phyloP scores from a whole-genome alignment of 1,139 yeast species.

The Petasospora rhodanensis region DNA sequence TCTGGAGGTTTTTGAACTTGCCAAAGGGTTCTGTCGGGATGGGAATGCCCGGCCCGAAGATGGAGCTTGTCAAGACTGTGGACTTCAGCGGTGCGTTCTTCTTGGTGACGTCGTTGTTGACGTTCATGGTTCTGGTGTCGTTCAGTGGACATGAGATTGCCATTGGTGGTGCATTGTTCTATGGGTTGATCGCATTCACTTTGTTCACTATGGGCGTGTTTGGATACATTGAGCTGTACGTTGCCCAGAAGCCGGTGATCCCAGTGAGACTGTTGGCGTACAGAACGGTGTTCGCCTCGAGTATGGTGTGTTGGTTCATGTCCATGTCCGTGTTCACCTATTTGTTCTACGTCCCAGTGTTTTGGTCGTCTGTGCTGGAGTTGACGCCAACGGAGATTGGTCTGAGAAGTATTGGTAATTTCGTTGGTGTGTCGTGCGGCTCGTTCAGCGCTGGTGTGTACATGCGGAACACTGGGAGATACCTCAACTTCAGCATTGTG shows the following conservation, averaged over 20 bases:
- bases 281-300: constrained; percentile 55
- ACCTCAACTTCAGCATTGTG: constrained; percentile 42
- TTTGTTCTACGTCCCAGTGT: constrained; percentile 58
- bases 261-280: constrained; percentile 47
- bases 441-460: constrained; percentile 59
- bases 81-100: constrained; percentile 66
- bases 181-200: constrained; percentile 26
- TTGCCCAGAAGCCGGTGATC: constrained; percentile 61
- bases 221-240: constrained; percentile 46
- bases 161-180: constrained; percentile 34
- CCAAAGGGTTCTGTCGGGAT: constrained; percentile 38
- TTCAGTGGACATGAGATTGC: constrained; percentile 54
- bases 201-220: constrained; percentile 28
- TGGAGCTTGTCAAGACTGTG: constrained; percentile 47
- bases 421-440: constrained; percentile 58
- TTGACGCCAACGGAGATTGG: constrained; percentile 57
- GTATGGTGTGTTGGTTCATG: constrained; percentile 61
- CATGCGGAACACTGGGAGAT: constrained; percentile 63
- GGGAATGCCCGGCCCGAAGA: constrained; percentile 25
- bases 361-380: constrained; percentile 49
- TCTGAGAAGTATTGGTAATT: constrained; percentile 53
- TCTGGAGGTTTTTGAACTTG: constrained; percentile 30
- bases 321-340: constrained; percentile 48
- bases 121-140: constrained; percentile 57
- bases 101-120: constrained; percentile 49